These are phyloP conservation scores for Emergomyces africanus DNA, from an alignment of 2,329 filamentous ascomycete genomes.

Conservation along the genomic window DNA sequence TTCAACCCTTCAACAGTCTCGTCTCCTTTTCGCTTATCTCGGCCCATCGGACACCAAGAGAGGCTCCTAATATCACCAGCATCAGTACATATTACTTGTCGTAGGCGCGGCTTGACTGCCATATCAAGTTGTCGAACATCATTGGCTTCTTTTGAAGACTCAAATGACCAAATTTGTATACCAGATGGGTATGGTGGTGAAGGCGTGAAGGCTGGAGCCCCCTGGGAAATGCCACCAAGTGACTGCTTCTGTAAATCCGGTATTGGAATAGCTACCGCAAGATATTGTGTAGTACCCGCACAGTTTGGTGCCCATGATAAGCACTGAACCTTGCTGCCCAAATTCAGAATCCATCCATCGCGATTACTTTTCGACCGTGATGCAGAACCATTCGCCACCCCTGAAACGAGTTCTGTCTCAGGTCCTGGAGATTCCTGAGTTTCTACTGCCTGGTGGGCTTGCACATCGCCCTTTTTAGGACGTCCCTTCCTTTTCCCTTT, in stretches of 20 bases:
- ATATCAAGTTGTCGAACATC: conserved; percentile 32
- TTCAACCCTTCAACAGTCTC: conserved; percentile 17
- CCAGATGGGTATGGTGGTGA: conserved; percentile 36
- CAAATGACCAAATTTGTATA: conserved; percentile 49
- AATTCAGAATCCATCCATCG: conserved; percentile 43
- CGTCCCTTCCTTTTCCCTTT: conserved; percentile 6
- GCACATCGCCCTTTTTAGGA: conserved; percentile 6
- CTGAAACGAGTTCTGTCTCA: not conserved
- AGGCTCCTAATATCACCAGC: conserved; percentile 45
- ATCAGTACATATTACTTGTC: conserved; percentile 41
- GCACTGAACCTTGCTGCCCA: conserved; percentile 42
- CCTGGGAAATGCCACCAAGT: conserved; percentile 13
- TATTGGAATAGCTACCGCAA: conserved; percentile 38
- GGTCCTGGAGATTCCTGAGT: not conserved
- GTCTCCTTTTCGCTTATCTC: conserved; percentile 19
- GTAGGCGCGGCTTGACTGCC: conserved; percentile 32
- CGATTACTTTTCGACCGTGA: conserved; percentile 15
- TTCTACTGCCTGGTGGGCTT: not conserved
- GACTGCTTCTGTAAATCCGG: conserved; percentile 24
- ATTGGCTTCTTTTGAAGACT: conserved; percentile 20
- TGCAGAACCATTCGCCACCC: conserved; percentile 7
- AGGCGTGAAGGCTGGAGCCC: conserved; percentile 39
- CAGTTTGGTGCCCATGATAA: conserved; percentile 36
- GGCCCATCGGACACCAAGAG: conserved; percentile 43
- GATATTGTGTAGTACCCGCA: conserved; percentile 39